These are phyloP conservation scores for Ophiostoma pallidulum DNA, from an alignment of 2,329 filamentous ascomycete genomes.

Conservation along the genomic window DNA sequence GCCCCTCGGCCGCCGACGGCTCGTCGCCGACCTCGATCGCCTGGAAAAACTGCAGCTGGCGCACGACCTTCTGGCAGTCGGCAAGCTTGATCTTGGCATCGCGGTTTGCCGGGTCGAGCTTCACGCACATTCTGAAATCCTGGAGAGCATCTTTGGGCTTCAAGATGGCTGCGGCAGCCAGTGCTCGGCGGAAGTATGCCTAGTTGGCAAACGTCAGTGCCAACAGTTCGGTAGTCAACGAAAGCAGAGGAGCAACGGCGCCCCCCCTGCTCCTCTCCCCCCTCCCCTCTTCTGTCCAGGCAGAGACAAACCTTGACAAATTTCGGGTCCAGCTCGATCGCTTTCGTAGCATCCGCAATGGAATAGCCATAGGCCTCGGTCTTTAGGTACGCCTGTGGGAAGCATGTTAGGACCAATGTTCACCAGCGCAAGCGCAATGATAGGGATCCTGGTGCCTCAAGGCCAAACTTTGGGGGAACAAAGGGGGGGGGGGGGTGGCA, in stretches of 20 bases:
- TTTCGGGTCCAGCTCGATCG: constrained; percentile 77
- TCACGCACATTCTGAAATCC: constrained; percentile 87
- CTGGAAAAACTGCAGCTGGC: constrained; percentile 83
- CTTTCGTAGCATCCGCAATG: constrained; percentile 80
- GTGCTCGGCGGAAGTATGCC: constrained; percentile 90
- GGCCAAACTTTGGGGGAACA: too few species aligned
- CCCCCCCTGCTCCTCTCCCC: too few species aligned
- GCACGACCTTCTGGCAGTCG: constrained; percentile 91
- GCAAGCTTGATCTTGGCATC: constrained; percentile 84
- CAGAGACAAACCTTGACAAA: constrained; percentile 66
- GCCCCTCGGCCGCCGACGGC: constrained; percentile 80
- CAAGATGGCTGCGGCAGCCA: constrained; percentile 85
- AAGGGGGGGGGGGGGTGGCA: constrained; percentile 17
- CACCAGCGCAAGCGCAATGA: not conserved
- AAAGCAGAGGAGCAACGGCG: too few species aligned
- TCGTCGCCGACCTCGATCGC: constrained; percentile 91
- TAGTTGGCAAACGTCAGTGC: constrained; percentile 26
- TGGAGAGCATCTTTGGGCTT: constrained; percentile 78
- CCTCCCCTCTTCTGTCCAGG: too few species aligned
- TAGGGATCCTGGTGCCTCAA: too few species aligned
- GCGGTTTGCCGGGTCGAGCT: constrained; percentile 77
- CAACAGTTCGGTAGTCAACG: too few species aligned
- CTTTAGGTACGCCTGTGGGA: constrained; percentile 76
- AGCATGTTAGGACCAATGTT: not conserved
- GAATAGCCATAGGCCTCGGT: constrained; percentile 92